Base-by-base conservation (phyloP, 106 monocot species). In the Allium cepa region DNA sequence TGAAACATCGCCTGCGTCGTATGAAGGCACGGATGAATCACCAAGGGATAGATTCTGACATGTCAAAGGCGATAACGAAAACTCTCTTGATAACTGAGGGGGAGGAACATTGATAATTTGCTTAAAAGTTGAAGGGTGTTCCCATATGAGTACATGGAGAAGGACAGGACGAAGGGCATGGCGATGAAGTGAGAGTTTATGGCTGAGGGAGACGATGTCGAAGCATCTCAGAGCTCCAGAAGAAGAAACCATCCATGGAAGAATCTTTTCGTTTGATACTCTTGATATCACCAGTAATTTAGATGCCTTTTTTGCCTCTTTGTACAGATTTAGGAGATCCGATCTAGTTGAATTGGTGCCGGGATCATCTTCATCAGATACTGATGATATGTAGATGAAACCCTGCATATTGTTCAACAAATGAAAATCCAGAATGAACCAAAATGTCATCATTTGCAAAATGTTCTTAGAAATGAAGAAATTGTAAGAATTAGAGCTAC, bases 131-230 rank as follows among this genome's bases (percentile, higher is more conserved):
- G 57, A 52, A 11, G 72, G 68, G 46, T 47, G 72, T 14, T 90
- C 90, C 90, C 90, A 90, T 78, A 85, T 83, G 72, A 90, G 75
- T 59, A 90, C 63, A 46, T 90, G 85, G 61, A 90, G 51, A 15
- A 83, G 50, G 63, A 90, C 79, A 4, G 90, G 75, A 11, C 69
- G 72, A 16, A 80, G 58, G 4, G 90, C 90, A 16, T 90, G 90
- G 64, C 85, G 85, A 67, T 90, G 86, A 46, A 90, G 73, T 4
- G 90, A 90, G 62, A 90, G 90, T 67, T 90, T 90, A 63, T 81
- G 80, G 80, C 90, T 90, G 47, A 90, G 80, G 10, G 90, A 90
- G 65, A 90, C 83, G 3, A 85, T 90, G 79, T 90, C 90, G 59
- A 76, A 90, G 80, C 90, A 90, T 4, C 90, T 77, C 17, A 90